These are phyloP conservation scores for Forsythia viridissima DNA, from an alignment of 257 asterid species.

Conservation along the genomic window DNA sequence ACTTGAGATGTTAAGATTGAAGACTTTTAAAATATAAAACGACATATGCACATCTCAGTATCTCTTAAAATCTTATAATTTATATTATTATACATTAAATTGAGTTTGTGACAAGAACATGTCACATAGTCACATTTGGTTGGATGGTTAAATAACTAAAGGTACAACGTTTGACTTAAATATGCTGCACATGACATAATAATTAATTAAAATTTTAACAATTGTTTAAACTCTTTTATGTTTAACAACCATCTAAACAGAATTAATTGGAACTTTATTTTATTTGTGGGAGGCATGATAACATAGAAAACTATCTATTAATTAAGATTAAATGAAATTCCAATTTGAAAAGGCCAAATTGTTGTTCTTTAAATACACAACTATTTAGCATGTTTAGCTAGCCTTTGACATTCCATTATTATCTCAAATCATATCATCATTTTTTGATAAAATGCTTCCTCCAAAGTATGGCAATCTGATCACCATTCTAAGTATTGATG, in stretches of 20 bases:
- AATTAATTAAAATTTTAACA: not conserved
- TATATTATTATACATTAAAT: not conserved
- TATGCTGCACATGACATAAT: not conserved
- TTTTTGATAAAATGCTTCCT: constrained; percentile 29
- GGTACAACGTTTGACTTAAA: not conserved
- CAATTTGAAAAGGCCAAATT: not conserved
- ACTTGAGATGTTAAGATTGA: not conserved
- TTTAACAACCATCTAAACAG: not conserved
- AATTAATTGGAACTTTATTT: not conserved
- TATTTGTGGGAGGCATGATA: not conserved
- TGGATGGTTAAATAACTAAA: not conserved
- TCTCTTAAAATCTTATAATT: not conserved
- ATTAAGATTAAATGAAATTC: not conserved
- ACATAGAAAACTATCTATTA: not conserved
- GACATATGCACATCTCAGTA: not conserved
- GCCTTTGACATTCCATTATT: not conserved
- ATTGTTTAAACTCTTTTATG: not conserved
- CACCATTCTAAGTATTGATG: constrained; percentile 72
- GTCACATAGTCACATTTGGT: not conserved
- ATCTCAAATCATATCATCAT: constrained; percentile 24
- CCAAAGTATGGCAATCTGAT: constrained; percentile 36
- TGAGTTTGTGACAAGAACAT: not conserved
- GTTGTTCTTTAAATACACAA: not conserved
- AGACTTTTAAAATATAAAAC: not conserved
- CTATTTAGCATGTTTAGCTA: too few relatives aligned